Evolutionary conservation across 2,329 filamentous ascomycete species (phyloP).

Genomic region (Aspergillus puulaauensis): DNA sequence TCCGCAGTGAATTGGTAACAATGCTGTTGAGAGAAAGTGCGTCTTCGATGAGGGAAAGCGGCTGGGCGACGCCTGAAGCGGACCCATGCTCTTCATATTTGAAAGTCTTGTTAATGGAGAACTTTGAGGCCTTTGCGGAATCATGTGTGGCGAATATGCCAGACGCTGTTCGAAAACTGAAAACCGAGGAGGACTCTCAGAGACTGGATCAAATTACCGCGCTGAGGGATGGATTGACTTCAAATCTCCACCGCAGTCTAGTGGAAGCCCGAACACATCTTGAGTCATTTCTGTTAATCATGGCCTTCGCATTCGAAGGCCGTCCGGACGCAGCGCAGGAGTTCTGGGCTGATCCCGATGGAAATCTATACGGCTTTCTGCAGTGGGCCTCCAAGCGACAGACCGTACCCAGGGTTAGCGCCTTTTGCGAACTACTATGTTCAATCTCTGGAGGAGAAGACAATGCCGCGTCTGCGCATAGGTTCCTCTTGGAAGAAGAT

Average conservation of each 20-base stretch:
- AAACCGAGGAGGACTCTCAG: slow-evolving; percentile 87
- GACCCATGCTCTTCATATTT: slow-evolving; percentile 71
- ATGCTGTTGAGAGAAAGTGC: slow-evolving; percentile 81
- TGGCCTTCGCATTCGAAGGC: slow-evolving; percentile 86
- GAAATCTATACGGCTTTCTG: slow-evolving; percentile 90
- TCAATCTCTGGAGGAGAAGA: slow-evolving; percentile 80
- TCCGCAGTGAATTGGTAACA: slow-evolving; percentile 75
- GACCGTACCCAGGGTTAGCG: slow-evolving; percentile 91
- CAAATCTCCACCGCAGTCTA: slow-evolving; percentile 40
- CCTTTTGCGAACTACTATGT: slow-evolving; percentile 94
- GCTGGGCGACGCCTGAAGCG: slow-evolving; percentile 65
- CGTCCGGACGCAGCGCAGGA: slow-evolving; percentile 79
- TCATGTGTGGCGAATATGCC: slow-evolving; percentile 94
- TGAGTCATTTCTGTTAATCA: slow-evolving; percentile 87
- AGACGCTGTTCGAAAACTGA: slow-evolving; percentile 81
- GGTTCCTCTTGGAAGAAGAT: slow-evolving; percentile 85
- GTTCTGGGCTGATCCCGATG: slow-evolving; percentile 91
- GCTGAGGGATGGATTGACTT: slow-evolving; percentile 43
- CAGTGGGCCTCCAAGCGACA: slow-evolving; percentile 96
- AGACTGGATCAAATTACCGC: slow-evolving; percentile 47
- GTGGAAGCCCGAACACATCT: slow-evolving; percentile 59
- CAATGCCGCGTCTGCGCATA: slow-evolving; percentile 81
- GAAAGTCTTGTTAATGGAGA: slow-evolving; percentile 70
- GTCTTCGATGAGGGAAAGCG: slow-evolving; percentile 67
- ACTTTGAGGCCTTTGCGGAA: slow-evolving; percentile 84